These are phyloP conservation scores for Solanum aculeatissimum DNA, from an alignment of 305 asterid species.

Conservation along the genomic window DNA sequence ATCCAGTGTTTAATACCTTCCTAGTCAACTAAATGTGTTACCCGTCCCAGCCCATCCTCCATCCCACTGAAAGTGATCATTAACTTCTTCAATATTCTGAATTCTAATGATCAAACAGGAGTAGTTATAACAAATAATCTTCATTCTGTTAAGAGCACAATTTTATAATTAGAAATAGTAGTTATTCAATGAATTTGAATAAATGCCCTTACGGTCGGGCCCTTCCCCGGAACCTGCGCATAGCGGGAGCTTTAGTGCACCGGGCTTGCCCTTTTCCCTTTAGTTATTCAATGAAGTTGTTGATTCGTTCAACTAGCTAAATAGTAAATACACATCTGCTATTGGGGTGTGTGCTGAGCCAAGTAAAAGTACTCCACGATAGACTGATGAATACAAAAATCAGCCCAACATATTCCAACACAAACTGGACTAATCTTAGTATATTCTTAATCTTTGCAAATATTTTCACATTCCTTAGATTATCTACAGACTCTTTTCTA, in stretches of 20 bases:
- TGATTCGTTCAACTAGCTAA: background rate
- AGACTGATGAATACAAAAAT: background rate
- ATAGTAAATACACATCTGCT: background rate
- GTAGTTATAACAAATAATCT: background rate
- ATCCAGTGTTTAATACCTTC: background rate
- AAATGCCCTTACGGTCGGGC: too few species aligned
- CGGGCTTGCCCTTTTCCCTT: too few species aligned
- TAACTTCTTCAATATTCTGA: background rate
- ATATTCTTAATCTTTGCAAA: background rate
- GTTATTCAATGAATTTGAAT: too few species aligned
- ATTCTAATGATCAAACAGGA: background rate
- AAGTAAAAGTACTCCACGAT: background rate
- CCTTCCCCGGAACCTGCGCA: too few species aligned
- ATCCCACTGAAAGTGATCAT: background rate
- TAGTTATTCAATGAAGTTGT: background rate
- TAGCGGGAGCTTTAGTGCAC: too few species aligned
- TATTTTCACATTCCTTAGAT: background rate
- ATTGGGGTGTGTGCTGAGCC: background rate
- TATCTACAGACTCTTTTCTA: background rate
- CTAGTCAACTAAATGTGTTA: background rate
- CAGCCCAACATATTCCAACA: background rate
- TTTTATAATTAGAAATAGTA: background rate
- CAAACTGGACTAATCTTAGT: background rate
- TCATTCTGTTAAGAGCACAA: background rate
- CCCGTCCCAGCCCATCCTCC: background rate